Evolutionary conservation across 2,329 filamentous ascomycete species (phyloP).

Genomic region (Teratosphaeria pseudoeucalypti): DNA sequence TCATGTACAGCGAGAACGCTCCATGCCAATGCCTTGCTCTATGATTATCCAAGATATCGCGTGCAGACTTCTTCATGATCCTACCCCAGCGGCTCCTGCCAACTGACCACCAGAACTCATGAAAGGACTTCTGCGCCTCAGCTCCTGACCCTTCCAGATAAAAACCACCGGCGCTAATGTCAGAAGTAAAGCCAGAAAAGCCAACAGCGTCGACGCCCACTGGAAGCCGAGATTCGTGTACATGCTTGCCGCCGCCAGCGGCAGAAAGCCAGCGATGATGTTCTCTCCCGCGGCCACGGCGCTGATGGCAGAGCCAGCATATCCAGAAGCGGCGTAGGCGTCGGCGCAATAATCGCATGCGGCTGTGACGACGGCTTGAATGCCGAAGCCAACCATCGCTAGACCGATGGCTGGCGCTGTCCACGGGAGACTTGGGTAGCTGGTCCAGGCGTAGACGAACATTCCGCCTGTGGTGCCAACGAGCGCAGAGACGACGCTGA

Average conservation of each 20-base stretch:
- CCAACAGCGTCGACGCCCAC: slow-evolving; percentile 40
- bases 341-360: slow-evolving; percentile 42
- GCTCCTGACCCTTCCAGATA: slow-evolving; percentile 23
- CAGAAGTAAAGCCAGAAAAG: slow-evolving; percentile 33
- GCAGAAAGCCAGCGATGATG: slow-evolving; percentile 37
- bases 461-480: slow-evolving; percentile 39
- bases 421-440: slow-evolving; percentile 35
- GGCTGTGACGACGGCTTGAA: slow-evolving; percentile 36
- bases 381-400: slow-evolving; percentile 40
- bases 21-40: neutral
- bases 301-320: slow-evolving; percentile 40
- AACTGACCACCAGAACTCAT: slow-evolving; percentile 11
- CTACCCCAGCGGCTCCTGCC: neutral
- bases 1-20: neutral
- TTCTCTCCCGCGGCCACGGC: slow-evolving; percentile 42
- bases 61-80: neutral
- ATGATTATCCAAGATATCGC: neutral
- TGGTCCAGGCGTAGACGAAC: slow-evolving; percentile 43
- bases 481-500: slow-evolving; percentile 34
- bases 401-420: slow-evolving; percentile 39
- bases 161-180: slow-evolving; percentile 37
- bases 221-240: slow-evolving; percentile 39
- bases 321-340: slow-evolving; percentile 35
- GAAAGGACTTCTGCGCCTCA: slow-evolving; percentile 25
- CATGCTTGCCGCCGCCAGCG: slow-evolving; percentile 38